Percentiles rank a stretch among this genome's conserved stretches.
Conservation (phyloP, 75 land plant genomes). For the Cupressus sempervirens region DNA sequence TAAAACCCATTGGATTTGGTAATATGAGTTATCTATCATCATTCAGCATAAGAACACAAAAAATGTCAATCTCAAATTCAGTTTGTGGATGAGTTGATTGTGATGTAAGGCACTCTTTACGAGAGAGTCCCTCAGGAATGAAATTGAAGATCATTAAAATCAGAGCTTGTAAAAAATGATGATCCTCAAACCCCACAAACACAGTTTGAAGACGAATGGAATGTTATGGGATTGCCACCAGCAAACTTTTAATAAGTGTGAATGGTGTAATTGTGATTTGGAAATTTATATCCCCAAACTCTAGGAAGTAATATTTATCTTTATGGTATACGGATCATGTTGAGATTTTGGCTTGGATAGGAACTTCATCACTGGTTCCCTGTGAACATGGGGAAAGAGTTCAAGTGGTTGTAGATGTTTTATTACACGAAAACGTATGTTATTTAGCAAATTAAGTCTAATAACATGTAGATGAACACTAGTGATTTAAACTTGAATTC, state of each 20-base stretch:
- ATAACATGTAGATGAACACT: no score
- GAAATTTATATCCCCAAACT: background rate
- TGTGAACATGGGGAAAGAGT: no score
- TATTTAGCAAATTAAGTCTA: no score
- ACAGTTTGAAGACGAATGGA: background rate
- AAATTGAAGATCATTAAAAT: background rate
- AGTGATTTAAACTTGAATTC: no score
- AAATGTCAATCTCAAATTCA: background rate
- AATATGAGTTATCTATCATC: background rate
- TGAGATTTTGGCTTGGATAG: no score
- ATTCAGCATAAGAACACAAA: background rate
- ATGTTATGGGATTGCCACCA: background rate
- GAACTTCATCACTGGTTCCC: no score
- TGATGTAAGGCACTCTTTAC: background rate
- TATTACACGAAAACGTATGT: no score
- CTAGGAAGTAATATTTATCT: background rate
- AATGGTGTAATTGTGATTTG: background rate
- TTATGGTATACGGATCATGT: background rate
- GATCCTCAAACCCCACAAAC: background rate
- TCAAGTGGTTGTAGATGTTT: no score
- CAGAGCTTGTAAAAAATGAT: background rate
- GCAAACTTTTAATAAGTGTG: background rate
- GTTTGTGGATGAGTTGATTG: background rate
- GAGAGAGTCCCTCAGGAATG: background rate
- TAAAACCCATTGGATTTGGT: background rate